A percentile compares a stretch with the other conserved stretches of the same genome.
phyloP scores from a whole-genome alignment of 306 rosid species.

The Cercis canadensis region DNA sequence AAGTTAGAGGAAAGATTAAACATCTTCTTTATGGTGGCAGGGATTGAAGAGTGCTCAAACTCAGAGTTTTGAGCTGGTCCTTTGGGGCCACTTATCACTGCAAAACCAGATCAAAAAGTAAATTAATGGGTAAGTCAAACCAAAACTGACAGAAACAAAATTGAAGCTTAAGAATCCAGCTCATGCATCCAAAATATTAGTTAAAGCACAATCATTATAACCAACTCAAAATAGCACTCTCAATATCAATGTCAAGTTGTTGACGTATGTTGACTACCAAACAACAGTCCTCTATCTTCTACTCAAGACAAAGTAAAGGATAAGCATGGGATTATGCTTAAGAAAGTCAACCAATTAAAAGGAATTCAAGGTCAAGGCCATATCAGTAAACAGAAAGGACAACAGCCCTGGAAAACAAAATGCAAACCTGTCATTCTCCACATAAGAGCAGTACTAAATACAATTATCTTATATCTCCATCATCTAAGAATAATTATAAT shows the following conservation, averaged over 20 bases:
- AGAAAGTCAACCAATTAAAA: constrained; percentile 23
- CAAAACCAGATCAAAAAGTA: constrained; percentile 36
- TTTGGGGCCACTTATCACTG: constrained; percentile 73
- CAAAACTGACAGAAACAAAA: constrained; percentile 6
- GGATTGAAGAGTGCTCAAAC: constrained; percentile 97
- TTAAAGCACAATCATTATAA: constrained; percentile 23
- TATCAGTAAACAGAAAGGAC: constrained; percentile 29
- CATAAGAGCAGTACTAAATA: constrained; percentile 24
- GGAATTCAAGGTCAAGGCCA: constrained; percentile 34
- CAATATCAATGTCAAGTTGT: constrained; percentile 26
- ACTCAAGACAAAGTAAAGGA: constrained; percentile 32
- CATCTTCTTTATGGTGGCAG: constrained; percentile 96
- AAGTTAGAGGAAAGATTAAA: constrained; percentile 90
- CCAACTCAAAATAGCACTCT: constrained; percentile 6
- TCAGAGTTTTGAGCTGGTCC: constrained; percentile 89
- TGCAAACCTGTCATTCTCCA: not conserved
- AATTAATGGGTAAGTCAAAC: constrained; percentile 31
- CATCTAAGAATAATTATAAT: constrained; percentile 22
- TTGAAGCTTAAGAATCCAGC: constrained; percentile 36
- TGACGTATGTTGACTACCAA: constrained; percentile 28
- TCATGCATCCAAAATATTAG: constrained; percentile 19
- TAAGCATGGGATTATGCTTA: constrained; percentile 9
- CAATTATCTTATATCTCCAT: constrained; percentile 33
- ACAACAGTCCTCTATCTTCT: constrained; percentile 27
- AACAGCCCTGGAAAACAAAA: constrained; percentile 25